Evolutionary conservation across 2,329 filamentous ascomycete genomes (phyloP), one percentile per base, ranked within the genome.

Genomic region (Fusarium nematophilum): DNA sequence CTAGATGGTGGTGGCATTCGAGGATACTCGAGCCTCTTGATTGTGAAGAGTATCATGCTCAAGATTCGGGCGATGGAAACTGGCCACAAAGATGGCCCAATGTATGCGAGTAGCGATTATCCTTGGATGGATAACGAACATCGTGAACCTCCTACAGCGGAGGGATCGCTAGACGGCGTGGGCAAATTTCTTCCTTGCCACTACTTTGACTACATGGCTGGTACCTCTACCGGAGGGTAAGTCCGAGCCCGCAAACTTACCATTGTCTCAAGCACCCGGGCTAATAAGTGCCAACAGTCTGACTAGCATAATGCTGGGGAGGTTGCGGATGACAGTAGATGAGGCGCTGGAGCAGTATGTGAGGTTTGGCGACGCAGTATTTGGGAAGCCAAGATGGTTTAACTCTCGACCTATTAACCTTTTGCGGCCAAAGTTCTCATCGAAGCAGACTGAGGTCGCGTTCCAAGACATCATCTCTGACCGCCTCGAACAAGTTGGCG

Each of bases 1-100:
- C 6, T 38, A 53, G 49, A 53, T 39, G 49, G 49, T 3, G 49
- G 49, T 33, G 49, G 40, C 7, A n/a, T 53, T 6, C 40, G 49
- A 18, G 49, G 49, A 2, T 46, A 45, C 18, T 53, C 49, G 2
- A 53, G 49, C 26, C 49, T 53, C 1, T 10, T 53, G 2, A 53
- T 53, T 7, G 4, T 53, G 8, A 53, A 53, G 11, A 17, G 9
- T 39, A 53, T 53, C 6, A 53, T 53, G 40, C 11, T 39, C 9
- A 30, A 33, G 17, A 45, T 53, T 31, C 26, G n/a, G n/a, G n/a
- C n/a, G n/a, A n/a, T n/a, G 33, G 9, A 36, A 17, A 17, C 33
- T 36, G 59, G 42, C 23, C 17, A 37, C 15, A 4, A 21, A 8
- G 34, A 37, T 11, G 8, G 11, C 3, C 34, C 34, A 25, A 17